Base-by-base conservation (phyloP, 768 basidiomycete genomes). In the Panus rudis region DNA sequence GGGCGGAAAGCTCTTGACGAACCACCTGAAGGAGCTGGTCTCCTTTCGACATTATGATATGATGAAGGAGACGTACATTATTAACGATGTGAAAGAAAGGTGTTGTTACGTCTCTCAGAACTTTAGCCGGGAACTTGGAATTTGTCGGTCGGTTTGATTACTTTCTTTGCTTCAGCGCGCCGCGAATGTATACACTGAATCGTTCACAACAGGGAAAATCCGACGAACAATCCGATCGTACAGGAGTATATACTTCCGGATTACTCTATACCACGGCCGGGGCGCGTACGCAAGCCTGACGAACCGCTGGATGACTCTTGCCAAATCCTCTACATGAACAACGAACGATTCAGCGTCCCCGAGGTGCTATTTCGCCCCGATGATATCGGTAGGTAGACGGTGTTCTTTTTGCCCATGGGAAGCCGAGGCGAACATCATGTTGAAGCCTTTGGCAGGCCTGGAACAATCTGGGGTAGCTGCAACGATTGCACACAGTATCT, bases 41-140 rank as follows among this genome's bases (percentile, higher is more conserved):
- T 94, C 92, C 11, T 97, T 87, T 61, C 81, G 94, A 33, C 93
- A 97, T 58, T 97, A 90, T 88, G 90, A 97, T 62, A 91, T 97
- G 88, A 92, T 93, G 82, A 92, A 96, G 56, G 85, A 97, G 61
- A 93, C 91, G 2, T 79, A 84, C 61, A 86, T 97, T 58, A 83
- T 96, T 71, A 92, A 94, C 65, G 76, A 85, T 55, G 84, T 91
- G 54, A 92, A 94, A 62, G 92, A 97, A 62, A 63, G 76, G 13
- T 92, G 90, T 59, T 92, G 91, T 64, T 96, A 83, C 62, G 84
- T 94, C 43, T 81, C 89, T 11, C 67, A 68, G 16, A 66, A 81
- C 55, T 92, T 86, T 67, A 71, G 70, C 46, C 58, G 61, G 37
- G 92, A 96, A 63, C 65, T 91, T 44, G 84, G 92, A 62, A 63